phyloP scores from a whole-genome alignment of 2,329 filamentous ascomycete genomes.

The Leptosphaerulina australis region DNA sequence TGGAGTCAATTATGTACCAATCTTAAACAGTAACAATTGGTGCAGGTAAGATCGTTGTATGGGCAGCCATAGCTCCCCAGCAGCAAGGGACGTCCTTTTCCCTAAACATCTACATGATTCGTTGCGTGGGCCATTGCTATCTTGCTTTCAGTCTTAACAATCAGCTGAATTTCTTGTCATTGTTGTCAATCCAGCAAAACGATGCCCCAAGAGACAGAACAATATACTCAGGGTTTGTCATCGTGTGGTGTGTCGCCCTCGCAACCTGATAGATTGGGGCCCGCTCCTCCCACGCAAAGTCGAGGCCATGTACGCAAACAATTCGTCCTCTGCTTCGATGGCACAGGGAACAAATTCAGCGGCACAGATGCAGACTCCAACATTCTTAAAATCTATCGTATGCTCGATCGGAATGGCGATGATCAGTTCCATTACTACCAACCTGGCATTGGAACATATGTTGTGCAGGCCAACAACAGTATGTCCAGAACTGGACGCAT shows the following conservation, averaged over 20 bases:
- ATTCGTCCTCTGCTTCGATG: conserved; percentile 62
- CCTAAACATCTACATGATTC: neutral
- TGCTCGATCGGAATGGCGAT: conserved; percentile 67
- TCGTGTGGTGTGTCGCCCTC: conserved; percentile 2
- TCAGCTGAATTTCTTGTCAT: neutral
- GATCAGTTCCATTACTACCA: conserved; percentile 59
- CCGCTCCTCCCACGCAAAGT: conserved; percentile 10
- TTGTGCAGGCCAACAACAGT: conserved; percentile 56
- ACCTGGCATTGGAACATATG: conserved; percentile 73
- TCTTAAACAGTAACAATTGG: neutral
- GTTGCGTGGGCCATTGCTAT: neutral
- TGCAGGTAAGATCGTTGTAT: neutral
- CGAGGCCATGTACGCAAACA: conserved; percentile 54
- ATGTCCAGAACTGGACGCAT: conserved; percentile 63
- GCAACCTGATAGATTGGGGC: conserved; percentile 7
- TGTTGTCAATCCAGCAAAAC: conserved; percentile 8
- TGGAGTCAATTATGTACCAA: neutral
- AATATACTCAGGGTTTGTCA: neutral
- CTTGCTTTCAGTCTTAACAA: neutral
- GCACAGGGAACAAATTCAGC: conserved; percentile 52
- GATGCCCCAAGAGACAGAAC: conserved; percentile 4
- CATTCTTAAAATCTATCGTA: conserved; percentile 72
- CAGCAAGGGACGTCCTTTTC: neutral
- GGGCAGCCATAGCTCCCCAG: conserved; percentile 1
- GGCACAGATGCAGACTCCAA: conserved; percentile 51